Evolutionary conservation across 1,284 basidiomycete species (phyloP), one percentile per base, ranked within the genome.

Genomic region (Wallemia ichthyophaga): DNA sequence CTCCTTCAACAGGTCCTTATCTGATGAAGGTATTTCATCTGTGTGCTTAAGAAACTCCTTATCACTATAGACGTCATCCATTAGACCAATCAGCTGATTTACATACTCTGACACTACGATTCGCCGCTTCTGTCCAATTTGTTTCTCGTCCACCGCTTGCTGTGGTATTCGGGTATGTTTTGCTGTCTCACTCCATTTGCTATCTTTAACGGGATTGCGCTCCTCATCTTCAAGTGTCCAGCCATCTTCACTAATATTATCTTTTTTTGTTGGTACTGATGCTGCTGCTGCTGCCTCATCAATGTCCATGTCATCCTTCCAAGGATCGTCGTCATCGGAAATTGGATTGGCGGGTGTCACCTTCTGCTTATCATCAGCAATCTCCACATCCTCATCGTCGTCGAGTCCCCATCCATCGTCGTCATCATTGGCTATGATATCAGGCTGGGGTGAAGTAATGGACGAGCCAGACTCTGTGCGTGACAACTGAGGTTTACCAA

Each of bases 331-430:
- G n/a, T 48, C 37, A 21, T 48, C 37, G n/a, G 5, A 5, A 11
- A 21, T 11, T 21, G 5, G 13, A 11, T 15, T 5, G 5, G 5
- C 37, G 37, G 3, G 37, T 3, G 13, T 19, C 5, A 15, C n/a
- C n/a, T 48, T 5, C n/a, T 11, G 9, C n/a, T 48, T 21, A 11
- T 48, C 5, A 21, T 48, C 37, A 5, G 11, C 13, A 5, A 11
- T 5, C 13, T 11, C n/a, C 13, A 5, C 9, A 3, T 48, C 37
- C n/a, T 48, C 37, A 48, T 48, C 55, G 55, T 56, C 55, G 55
- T 56, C 55, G 15, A 56, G 55, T 25, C 55, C 55, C 55, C 55
- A 56, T 7, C 25, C 25, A 27, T 56, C 55, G 55, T 56, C 55
- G 55, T 56, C 55, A 7, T 56, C 55, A 11, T 56, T 25, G n/a